phyloP scores from a whole-genome alignment of 441 rosid genomes.

The Populus hybrid region DNA sequence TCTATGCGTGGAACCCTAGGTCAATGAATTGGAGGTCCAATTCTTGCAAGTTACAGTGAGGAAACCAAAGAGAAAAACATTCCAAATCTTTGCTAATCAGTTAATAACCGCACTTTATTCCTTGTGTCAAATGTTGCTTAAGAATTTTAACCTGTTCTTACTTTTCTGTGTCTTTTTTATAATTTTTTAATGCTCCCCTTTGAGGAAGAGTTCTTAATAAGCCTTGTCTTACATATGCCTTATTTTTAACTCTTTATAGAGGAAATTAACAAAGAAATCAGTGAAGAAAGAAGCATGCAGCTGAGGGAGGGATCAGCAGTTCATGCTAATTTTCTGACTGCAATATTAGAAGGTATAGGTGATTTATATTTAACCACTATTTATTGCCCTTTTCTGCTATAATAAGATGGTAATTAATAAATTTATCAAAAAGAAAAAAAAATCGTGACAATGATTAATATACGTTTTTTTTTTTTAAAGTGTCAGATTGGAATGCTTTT shows the following conservation, averaged over 20 bases:
- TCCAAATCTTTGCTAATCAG: background rate
- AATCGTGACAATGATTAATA: too few relatives aligned
- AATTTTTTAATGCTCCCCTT: background rate
- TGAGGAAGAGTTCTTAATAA: slow-evolving; percentile 20
- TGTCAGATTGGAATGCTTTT: too few relatives aligned
- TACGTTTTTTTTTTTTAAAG: too few relatives aligned
- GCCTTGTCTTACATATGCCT: background rate
- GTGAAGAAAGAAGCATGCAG: background rate
- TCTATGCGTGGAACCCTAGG: background rate
- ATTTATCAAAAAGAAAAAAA: too few relatives aligned
- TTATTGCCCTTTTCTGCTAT: too few relatives aligned
- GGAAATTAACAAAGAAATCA: background rate
- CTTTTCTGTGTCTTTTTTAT: background rate
- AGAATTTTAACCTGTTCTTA: background rate
- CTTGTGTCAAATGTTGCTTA: background rate
- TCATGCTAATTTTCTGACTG: background rate
- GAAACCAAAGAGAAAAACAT: background rate
- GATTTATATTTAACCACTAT: too few relatives aligned
- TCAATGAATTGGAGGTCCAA: background rate
- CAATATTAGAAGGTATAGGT: background rate
- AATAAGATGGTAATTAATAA: too few relatives aligned
- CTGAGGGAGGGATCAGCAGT: background rate
- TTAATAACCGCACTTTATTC: background rate
- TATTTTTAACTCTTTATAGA: too few relatives aligned
- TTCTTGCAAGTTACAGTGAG: background rate